phyloP scores from a whole-genome alignment of 1,139 yeast species.

The Nadsonia commutata region DNA sequence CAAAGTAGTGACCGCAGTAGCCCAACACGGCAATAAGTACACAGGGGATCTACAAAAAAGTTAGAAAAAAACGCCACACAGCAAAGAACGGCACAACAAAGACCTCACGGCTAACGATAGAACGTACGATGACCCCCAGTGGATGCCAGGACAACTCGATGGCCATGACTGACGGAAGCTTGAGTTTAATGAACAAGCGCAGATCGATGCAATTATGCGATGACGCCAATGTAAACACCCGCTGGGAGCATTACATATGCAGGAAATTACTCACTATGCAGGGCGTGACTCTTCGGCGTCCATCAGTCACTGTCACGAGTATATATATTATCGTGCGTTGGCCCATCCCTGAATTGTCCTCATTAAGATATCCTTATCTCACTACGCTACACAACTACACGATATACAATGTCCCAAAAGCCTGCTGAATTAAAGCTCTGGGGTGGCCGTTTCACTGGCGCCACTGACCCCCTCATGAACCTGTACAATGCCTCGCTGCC shows the following conservation, averaged over 20 bases:
- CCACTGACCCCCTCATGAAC: constrained; percentile 95
- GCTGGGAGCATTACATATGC: too few species aligned
- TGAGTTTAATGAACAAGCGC: too few species aligned
- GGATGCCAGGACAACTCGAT: constrained; percentile 19
- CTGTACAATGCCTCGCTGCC: constrained; percentile 93
- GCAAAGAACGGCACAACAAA: not conserved
- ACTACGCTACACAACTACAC: too few species aligned
- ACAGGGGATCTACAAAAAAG: constrained; percentile 40
- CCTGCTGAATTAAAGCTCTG: constrained; percentile 48
- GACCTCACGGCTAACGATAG: not conserved
- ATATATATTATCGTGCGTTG: too few species aligned
- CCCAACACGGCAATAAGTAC: constrained; percentile 47
- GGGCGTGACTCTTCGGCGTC: too few species aligned
- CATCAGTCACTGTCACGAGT: too few species aligned
- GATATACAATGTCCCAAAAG: constrained; percentile 10
- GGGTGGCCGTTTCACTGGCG: constrained; percentile 98
- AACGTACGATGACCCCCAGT: constrained; percentile 16
- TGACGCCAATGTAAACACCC: too few species aligned
- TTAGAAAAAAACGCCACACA: not conserved
- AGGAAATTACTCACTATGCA: too few species aligned
- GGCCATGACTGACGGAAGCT: constrained; percentile 14
- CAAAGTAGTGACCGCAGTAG: constrained; percentile 46
- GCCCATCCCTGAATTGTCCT: too few species aligned
- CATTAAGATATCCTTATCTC: too few species aligned
- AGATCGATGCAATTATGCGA: too few species aligned